Base-by-base conservation (phyloP, 2,329 filamentous ascomycete species). In the Apiospora pterosperma region DNA sequence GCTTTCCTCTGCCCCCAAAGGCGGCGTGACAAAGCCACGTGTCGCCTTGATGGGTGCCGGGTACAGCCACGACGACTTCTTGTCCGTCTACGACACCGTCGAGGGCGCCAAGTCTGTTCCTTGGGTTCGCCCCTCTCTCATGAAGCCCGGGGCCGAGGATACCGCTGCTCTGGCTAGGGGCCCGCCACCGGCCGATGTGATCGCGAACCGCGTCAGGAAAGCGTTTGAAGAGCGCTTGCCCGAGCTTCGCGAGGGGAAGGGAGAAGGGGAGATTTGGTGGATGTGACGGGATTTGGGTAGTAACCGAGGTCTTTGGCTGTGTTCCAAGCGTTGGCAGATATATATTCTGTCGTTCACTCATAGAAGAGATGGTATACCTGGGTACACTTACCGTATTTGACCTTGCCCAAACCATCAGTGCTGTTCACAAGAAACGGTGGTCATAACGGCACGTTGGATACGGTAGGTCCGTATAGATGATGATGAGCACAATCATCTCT, bases 241-340 rank as follows among this genome's bases (percentile, higher is more conserved):
- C 14, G 64, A 64, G 25, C 39, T 66, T 1, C n/a, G 41, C n/a
- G 48, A 44, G 28, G 62, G 64, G 3, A 62, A 59, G 39, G 64
- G 59, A 3, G 59, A 62, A 16, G 64, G 64, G 11, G 62, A 66
- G 59, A 19, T 66, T 11, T 66, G 64, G 64, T 66, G 64, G 64
- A 66, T 66, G 64, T 65, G 23, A 48, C 8, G 12, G 23, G 21
- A 11, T n/a, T 6, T 21, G 19, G n/a, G 39, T 42, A 8, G 7
- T 3, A 6, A 41, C 16, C 4, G 36, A 16, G 11, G 36, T 39
- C 36, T 12, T 39, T n/a, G n/a, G n/a, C n/a, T n/a, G n/a, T n/a
- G n/a, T n/a, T n/a, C n/a, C n/a, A n/a, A n/a, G n/a, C n/a, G n/a
- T n/a, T n/a, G n/a, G n/a, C n/a, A n/a, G n/a, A n/a, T n/a, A n/a